Evolutionary conservation across 2,329 filamentous ascomycete species (phyloP), one percentile per base, ranked within the genome.

Genomic region (Lachnellula subtilissima): DNA sequence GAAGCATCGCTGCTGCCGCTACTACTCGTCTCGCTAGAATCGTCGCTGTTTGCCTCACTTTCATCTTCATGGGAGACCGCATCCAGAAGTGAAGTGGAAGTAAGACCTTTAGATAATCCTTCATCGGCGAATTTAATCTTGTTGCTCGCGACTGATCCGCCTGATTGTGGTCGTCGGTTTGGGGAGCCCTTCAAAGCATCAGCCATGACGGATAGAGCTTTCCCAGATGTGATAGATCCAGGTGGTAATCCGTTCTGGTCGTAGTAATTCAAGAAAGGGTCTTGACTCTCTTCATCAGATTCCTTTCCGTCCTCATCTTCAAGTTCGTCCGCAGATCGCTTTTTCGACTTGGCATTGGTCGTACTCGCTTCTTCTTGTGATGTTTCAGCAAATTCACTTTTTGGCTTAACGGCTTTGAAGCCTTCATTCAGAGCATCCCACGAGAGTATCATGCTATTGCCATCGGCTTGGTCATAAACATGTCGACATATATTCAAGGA

Each of bases 221-320:
- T 68, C 19, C 67, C 66, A 23, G 63, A 64, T 9, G 40, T 48
- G 14, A 69, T 70, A 4, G 68, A 69, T 25, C 68, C 69, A 42
- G 61, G 47, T 22, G 68, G 67, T 3, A 70, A 53, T 8, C 69
- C 67, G 56, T 69, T 61, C 23, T 68, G 61, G 49, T 68, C 65
- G 47, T 67, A 72, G 45, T 65, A 59, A 9, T 66, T 61, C 22
- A 71, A 48, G 14, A 71, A 48, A 15, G 62, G 43, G 25, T 75
- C 68, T 7, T 68, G 65, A 17, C 63, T 54, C 32, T 74, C 67
- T 8, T 69, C 69, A 7, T 65, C 55, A 17, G 53, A 49, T 17
- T 47, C 55, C 35, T 58, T 58, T 14, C 62, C 62, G 43, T 51
- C 48, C 14, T 64, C 62, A 8, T 58, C 51, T 40, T 64, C 48